Evolutionary conservation across 441 rosid species (phyloP).

Genomic region (Pelargonium myrrhifolium): DNA sequence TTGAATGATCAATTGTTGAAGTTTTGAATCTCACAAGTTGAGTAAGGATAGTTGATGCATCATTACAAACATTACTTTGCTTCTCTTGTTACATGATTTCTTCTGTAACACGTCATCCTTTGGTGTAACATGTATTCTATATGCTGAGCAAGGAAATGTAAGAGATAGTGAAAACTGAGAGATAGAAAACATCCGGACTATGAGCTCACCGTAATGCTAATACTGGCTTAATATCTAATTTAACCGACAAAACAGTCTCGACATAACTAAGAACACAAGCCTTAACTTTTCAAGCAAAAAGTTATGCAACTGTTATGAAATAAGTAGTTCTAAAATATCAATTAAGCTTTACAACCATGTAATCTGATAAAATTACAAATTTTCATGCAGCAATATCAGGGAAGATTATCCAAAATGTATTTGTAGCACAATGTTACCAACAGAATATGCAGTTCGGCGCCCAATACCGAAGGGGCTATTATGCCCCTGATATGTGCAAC

Average conservation of each 20-base stretch:
- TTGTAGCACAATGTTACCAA: slow-evolving; percentile 52
- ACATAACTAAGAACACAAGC: not conserved
- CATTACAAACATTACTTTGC: not conserved
- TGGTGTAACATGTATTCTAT: slow-evolving; percentile 1
- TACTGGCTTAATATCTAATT: not conserved
- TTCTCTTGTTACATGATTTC: not conserved
- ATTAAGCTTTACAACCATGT: not conserved
- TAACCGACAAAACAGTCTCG: not conserved
- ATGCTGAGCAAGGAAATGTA: not conserved
- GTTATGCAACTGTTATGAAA: not conserved
- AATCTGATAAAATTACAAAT: slow-evolving; percentile 11
- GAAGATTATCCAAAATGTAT: slow-evolving; percentile 71
- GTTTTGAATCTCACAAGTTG: not conserved
- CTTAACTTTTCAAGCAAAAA: not conserved
- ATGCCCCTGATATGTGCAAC: slow-evolving; percentile 45
- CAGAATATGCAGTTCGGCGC: slow-evolving; percentile 63
- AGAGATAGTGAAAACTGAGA: not conserved
- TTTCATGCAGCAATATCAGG: slow-evolving; percentile 66
- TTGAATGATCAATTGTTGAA: not conserved
- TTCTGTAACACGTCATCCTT: not conserved
- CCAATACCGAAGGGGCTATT: slow-evolving; percentile 48
- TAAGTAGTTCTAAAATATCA: not conserved
- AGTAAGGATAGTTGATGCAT: not conserved
- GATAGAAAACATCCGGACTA: not conserved
- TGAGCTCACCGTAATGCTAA: slow-evolving; percentile 1